Base-by-base conservation (phyloP, 2,329 filamentous ascomycete genomes). In the Alternaria consortialis region DNA sequence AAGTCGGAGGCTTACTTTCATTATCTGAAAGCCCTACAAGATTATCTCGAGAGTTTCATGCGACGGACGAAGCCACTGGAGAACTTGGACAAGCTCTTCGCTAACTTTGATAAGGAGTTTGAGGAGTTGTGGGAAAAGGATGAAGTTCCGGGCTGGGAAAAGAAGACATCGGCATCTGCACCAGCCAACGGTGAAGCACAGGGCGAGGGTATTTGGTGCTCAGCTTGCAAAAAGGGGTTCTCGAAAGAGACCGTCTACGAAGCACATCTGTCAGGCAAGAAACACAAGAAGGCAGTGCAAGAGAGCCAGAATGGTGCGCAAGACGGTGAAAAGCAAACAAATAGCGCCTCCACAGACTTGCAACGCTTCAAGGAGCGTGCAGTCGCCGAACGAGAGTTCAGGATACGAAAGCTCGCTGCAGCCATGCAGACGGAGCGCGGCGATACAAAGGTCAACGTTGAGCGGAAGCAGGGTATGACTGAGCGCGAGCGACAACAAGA, bases 381-480 rank as follows among this genome's bases (percentile, higher is more conserved):
- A 0, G 89, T 99, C 9, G 95, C 95, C 2, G 92, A 95, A 76
- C 90, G 93, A 56, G 95, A 99, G 76, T 90, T 90, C 77, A 88
- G 93, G 17, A 86, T 97, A 53, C 91, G 90, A 75, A 91, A 90
- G 55, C 85, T 99, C 7, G 88, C 92, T 9, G 86, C 89, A 48
- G 88, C 91, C 5, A 95, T 99, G 88, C 90, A 91, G 75, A 91
- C 90, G 13, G 92, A 97, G 75, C 90, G 94, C 58, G 87, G 91
- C 77, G 94, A 97, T 74, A 98, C 95, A 0, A 88, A 91, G 50
- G 90, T 95, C 71, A 98, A 99, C 73, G 93, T 98, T 11, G 96
- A 99, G 84, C 91, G 95, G 53, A 95, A 93, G 79, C 93, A 96
- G 77, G 94, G 94, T 67, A 97, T 99, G 93, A 99, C 95, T 3